These are phyloP conservation scores for Epichloe gansuensis DNA, from an alignment of 2,329 filamentous ascomycete genomes.

Conservation along the genomic window DNA sequence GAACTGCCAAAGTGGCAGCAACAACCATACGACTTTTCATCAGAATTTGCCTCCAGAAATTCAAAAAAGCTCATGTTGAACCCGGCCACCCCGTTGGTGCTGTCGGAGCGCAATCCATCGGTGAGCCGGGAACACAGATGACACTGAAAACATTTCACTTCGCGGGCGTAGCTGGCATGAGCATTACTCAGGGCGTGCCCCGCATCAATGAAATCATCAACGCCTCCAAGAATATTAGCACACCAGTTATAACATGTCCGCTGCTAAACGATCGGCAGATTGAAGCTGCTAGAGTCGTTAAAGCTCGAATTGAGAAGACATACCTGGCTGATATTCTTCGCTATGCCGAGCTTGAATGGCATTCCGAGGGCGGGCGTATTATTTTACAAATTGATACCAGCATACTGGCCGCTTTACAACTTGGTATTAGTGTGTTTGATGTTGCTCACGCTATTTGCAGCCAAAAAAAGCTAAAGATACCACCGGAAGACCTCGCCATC, in stretches of 20 bases:
- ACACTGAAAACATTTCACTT: constrained; percentile 99
- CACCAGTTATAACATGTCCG: constrained; percentile 81
- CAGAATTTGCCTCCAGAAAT: constrained; percentile 72
- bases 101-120: constrained; percentile 93
- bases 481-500: constrained; percentile 50
- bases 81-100: constrained; percentile 93
- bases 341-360: constrained; percentile 82
- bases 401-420: constrained; percentile 65
- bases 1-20: constrained; percentile 72
- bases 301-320: constrained; percentile 90
- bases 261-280: constrained; percentile 64
- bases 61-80: constrained; percentile 80
- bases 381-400: constrained; percentile 70
- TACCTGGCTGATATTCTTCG: constrained; percentile 70
- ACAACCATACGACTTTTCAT: constrained; percentile 66
- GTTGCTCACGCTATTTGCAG: constrained; percentile 66
- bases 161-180: constrained; percentile 98
- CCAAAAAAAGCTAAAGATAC: constrained; percentile 68
- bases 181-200: constrained; percentile 96
- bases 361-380: constrained; percentile 60
- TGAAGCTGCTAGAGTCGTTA: constrained; percentile 76
- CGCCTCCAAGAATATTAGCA: constrained; percentile 85
- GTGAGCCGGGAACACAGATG: constrained; percentile 98
- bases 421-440: constrained; percentile 62
- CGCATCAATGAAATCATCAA: constrained; percentile 99